Percentiles rank a stretch among this genome's conserved stretches.
Conservation (phyloP, 192 early-diverging fungal genomes). For the Lobosporangium transversale region DNA sequence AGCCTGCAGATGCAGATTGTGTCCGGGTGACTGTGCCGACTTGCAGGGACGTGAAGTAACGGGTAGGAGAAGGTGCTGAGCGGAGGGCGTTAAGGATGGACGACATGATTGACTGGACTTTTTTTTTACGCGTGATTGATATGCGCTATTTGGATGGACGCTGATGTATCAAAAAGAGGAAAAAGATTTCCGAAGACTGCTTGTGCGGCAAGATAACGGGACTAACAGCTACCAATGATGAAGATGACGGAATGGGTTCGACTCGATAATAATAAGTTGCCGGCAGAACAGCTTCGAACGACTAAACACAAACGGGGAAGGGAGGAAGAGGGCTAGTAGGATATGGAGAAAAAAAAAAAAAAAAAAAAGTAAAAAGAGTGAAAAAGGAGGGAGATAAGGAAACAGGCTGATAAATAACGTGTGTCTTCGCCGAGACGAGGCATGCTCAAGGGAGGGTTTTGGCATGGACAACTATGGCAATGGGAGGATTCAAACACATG, state of each 20-base stretch:
- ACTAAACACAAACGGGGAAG: too few species aligned
- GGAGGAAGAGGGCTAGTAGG: neutral
- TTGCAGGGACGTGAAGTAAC: constrained; percentile 43
- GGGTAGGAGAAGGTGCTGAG: constrained; percentile 44
- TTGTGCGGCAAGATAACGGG: constrained; percentile 43
- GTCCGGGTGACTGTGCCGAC: constrained; percentile 10
- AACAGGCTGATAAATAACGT: too few species aligned
- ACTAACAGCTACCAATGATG: too few species aligned
- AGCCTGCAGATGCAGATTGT: constrained; percentile 8
- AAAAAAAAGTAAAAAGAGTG: constrained; percentile 11
- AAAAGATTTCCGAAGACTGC: neutral
- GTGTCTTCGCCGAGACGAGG: too few species aligned
- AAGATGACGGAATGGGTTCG: too few species aligned
- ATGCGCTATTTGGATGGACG: neutral
- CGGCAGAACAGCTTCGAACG: too few species aligned
- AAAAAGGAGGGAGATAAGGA: constrained; percentile 7
- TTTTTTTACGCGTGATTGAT: neutral
- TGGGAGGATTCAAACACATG: constrained; percentile 19
- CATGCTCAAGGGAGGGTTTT: neutral
- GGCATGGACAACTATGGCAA: too few species aligned
- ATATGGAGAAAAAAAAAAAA: neutral
- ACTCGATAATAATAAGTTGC: too few species aligned
- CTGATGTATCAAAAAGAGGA: constrained; percentile 4
- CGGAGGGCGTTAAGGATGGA: constrained; percentile 52
- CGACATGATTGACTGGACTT: constrained; percentile 29